Evolutionary conservation across 192 early-diverging fungal genomes (phyloP), one percentile per base, ranked within the genome.

Genomic region (Jimgerdemannia flammicorona): DNA sequence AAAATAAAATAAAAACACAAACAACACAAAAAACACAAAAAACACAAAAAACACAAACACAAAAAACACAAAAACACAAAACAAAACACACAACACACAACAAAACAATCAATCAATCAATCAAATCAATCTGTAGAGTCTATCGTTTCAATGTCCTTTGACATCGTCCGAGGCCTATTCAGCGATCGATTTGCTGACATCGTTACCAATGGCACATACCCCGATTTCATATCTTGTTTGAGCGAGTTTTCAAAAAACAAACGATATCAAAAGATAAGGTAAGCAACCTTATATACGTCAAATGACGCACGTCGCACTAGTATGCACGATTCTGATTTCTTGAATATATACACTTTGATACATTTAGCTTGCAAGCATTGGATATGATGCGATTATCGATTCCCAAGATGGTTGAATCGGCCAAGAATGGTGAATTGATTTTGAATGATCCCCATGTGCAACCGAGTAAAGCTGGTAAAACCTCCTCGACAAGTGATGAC

Each of bases 131-230:
- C 29, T 70, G 43, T 81, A 79, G 95, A 95, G 67, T 83, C 88
- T 1, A 88, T 96, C 42, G 87, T 93, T 4, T 87, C 90, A 59
- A 88, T 90, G 84, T 85, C 93, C 3, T 98, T 97, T 83, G 85
- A 87, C 42, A 88, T 91, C 64, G 85, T 94, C 3, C 86, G 87
- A 69, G 81, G 77, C 43, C 75, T 93, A 6, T 89, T 89, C 59
- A 78, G 80, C 18, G 86, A 91, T 63, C 83, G 89, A 70, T 93
- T 94, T 73, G 81, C 84, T 44, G 90, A 90, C 14, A 87, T 91
- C 69, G 88, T 95, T 4, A 83, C 90, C 18, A 82, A 84, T 44
- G 88, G 83, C 43, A 85, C 85, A 4, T 88, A 85, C 63, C 87
- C 88, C 3, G 88, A 89, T 72, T 80, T 88, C 44, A 79, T 89